A percentile compares a stretch with the other conserved stretches of the same genome.
Conservation (phyloP, 768 basidiomycete genomes). For the Ramaria sp. region DNA sequence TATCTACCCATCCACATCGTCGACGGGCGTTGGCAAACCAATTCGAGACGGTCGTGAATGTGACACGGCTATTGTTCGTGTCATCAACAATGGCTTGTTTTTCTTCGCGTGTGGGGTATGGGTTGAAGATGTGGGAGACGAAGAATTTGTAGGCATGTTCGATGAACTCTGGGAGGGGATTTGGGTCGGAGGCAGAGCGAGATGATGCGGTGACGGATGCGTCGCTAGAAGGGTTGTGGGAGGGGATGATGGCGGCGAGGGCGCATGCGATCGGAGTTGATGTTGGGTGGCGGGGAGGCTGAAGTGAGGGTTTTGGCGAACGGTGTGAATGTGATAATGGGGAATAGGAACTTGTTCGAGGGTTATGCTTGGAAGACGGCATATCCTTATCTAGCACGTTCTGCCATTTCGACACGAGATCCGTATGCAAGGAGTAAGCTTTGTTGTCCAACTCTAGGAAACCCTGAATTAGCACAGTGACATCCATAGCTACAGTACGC, state of each 20-base stretch:
- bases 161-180: constrained; percentile 8
- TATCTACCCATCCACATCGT: constrained; percentile 13
- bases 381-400: no score
- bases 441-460: no score
- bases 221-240: background rate
- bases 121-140: constrained; percentile 35
- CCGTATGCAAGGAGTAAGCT: no score
- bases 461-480: no score
- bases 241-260: background rate
- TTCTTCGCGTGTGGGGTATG: constrained; percentile 33
- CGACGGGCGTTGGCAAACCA: constrained; percentile 16
- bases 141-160: constrained; percentile 34
- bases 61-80: background rate
- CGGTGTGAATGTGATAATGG: background rate
- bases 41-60: constrained; percentile 2
- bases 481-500: no score
- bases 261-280: background rate
- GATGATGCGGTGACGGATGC: background rate
- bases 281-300: constrained; percentile 2
- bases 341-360: no score
- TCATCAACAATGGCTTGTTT: constrained; percentile 2
- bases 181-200: constrained; percentile 2
- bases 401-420: no score
- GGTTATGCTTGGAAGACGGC: no score
- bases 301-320: background rate